phyloP scores from a whole-genome alignment of 768 basidiomycete genomes.

The Wakefieldia striispora region DNA sequence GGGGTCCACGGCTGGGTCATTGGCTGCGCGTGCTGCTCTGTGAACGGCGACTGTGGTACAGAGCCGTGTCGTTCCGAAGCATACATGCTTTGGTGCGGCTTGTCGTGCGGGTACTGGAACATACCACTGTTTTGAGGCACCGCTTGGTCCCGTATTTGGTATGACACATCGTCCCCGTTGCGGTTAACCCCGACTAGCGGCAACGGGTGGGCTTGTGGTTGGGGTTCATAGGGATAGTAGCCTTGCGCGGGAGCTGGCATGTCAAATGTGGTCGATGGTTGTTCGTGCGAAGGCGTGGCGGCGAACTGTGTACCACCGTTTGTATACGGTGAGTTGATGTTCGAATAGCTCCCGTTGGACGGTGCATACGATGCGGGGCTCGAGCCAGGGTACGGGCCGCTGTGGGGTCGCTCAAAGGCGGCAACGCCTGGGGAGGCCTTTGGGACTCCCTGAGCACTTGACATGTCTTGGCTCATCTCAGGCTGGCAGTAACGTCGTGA shows the following conservation, averaged over 20 bases:
- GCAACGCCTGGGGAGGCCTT: constrained; percentile 5
- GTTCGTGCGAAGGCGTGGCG: constrained; percentile 22
- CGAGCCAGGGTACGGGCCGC: constrained; percentile 14
- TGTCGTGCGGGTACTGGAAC: constrained; percentile 23
- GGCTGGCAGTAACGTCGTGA: constrained; percentile 12
- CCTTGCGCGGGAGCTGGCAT: constrained; percentile 13
- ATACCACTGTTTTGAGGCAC: constrained; percentile 15
- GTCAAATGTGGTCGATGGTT: constrained; percentile 19
- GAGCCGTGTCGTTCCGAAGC: constrained; percentile 21
- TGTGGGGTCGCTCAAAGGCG: constrained; percentile 25
- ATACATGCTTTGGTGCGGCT: constrained; percentile 24
- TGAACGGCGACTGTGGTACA: constrained; percentile 20
- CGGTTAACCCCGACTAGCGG: constrained; percentile 19
- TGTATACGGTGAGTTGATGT: constrained; percentile 25
- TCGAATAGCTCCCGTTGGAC: constrained; percentile 25
- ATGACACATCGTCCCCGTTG: constrained; percentile 14
- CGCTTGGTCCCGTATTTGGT: constrained; percentile 14
- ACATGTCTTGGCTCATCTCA: constrained; percentile 11
- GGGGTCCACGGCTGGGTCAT: constrained; percentile 19
- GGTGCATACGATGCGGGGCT: constrained; percentile 26
- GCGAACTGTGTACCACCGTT: constrained; percentile 17
- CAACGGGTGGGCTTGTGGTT: constrained; percentile 14
- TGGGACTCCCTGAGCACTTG: constrained; percentile 7
- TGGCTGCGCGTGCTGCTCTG: constrained; percentile 13
- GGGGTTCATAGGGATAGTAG: constrained; percentile 25